These are phyloP conservation scores for Fusarium domesticum DNA, from an alignment of 2,329 filamentous ascomycete species.

Conservation along the genomic window DNA sequence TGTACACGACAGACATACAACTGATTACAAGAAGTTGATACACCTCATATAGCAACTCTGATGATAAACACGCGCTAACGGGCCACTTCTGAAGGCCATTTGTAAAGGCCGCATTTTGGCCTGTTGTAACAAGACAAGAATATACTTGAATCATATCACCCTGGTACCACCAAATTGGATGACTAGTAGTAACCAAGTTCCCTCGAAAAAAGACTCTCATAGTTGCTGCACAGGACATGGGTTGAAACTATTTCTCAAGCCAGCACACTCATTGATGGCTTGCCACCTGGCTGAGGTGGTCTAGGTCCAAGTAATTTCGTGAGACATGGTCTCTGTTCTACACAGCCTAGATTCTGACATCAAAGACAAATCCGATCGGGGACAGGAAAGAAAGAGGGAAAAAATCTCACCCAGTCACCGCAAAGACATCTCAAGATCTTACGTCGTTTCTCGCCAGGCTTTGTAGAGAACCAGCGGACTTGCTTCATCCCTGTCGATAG, in stretches of 20 bases:
- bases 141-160: too few relatives aligned
- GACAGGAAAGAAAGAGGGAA: constrained; percentile 8
- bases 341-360: too few relatives aligned
- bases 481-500: not conserved
- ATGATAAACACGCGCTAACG: constrained; percentile 19
- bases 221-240: not conserved
- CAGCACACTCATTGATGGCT: constrained; percentile 18
- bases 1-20: too few relatives aligned
- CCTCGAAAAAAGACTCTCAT: not conserved
- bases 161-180: too few relatives aligned
- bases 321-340: constrained; percentile 10
- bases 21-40: too few relatives aligned
- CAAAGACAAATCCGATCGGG: too few relatives aligned
- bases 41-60: not conserved
- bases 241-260: constrained; percentile 3
- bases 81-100: constrained; percentile 9
- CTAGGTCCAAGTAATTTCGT: constrained; percentile 18
- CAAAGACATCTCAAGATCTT: not conserved
- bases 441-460: not conserved
- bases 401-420: too few relatives aligned
- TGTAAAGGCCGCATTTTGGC: constrained; percentile 4
- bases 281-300: constrained; percentile 25
- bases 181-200: too few relatives aligned
- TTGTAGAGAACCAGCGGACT: not conserved
- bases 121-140: constrained; percentile 5